phyloP scores from a whole-genome alignment of 768 basidiomycete genomes.

The Pleurotus salmoneostramineus region DNA sequence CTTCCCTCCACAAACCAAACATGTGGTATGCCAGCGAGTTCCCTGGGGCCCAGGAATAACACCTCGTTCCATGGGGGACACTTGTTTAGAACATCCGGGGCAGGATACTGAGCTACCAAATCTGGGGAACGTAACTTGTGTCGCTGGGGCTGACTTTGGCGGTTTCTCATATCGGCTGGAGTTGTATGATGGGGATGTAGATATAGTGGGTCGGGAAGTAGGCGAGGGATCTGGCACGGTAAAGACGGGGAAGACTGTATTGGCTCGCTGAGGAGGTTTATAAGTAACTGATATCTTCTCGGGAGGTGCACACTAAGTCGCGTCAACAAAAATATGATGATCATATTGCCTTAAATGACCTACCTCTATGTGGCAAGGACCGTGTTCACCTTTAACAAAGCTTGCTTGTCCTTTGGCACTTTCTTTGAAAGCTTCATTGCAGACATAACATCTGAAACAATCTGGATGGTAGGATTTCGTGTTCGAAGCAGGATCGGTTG shows the following conservation, averaged over 20 bases:
- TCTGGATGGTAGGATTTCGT: slow-evolving; percentile 68
- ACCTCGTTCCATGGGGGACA: slow-evolving; percentile 81
- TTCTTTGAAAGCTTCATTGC: slow-evolving; percentile 62
- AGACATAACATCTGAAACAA: slow-evolving; percentile 74
- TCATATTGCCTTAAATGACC: slow-evolving; percentile 6
- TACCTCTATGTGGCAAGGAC: slow-evolving; percentile 68
- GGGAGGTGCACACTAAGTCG: slow-evolving; percentile 38
- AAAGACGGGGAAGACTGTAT: neutral
- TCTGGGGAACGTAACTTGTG: slow-evolving; percentile 37
- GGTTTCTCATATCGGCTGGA: slow-evolving; percentile 26
- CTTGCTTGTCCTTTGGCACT: slow-evolving; percentile 56
- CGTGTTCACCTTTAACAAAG: slow-evolving; percentile 63
- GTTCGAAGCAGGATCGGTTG: slow-evolving; percentile 30
- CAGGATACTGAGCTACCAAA: slow-evolving; percentile 63
- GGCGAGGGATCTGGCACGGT: neutral
- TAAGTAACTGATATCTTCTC: slow-evolving; percentile 32
- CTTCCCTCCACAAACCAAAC: slow-evolving; percentile 80
- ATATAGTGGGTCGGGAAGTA: slow-evolving; percentile 11
- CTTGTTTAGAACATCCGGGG: slow-evolving; percentile 69
- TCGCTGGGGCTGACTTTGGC: slow-evolving; percentile 27
- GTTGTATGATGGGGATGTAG: slow-evolving; percentile 12
- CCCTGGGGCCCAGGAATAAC: slow-evolving; percentile 85
- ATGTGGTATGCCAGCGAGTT: slow-evolving; percentile 73
- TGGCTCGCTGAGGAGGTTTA: neutral
- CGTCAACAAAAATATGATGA: neutral